Percentiles rank a stretch among this genome's conserved stretches.
Evolutionary conservation across 78 protist species (phyloP).

Genomic region (Tieghemostelium lacteum): DNA sequence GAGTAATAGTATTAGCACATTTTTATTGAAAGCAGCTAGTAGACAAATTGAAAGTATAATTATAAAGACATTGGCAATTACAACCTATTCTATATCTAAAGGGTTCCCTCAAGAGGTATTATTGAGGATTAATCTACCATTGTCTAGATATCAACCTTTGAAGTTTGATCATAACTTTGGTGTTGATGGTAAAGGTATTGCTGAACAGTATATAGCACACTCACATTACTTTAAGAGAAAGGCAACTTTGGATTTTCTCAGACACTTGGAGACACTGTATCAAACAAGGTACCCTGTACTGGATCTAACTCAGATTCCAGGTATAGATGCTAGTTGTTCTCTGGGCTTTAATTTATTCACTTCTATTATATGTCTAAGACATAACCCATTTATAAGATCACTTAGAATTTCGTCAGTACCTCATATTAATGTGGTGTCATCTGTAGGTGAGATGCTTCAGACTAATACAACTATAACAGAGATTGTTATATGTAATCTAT

Average conservation of each 20-base stretch:
- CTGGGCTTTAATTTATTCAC: conserved; percentile 62
- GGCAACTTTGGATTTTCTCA: conserved; percentile 51
- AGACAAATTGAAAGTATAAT: conserved; percentile 41
- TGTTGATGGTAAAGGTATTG: conserved; percentile 73
- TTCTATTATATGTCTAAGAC: conserved; percentile 29
- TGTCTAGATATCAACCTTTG: conserved; percentile 31
- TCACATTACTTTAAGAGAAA: conserved; percentile 62
- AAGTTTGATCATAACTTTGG: conserved; percentile 65
- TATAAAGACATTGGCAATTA: conserved; percentile 38
- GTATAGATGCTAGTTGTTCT: conserved; percentile 47
- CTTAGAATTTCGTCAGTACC: conserved; percentile 12
- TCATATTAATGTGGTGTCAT: conserved; percentile 56
- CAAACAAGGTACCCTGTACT: conserved; percentile 55
- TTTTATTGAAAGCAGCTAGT: conserved; percentile 35
- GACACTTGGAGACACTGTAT: conserved; percentile 71
- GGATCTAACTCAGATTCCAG: conserved; percentile 43
- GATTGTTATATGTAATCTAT: conserved; percentile 5
- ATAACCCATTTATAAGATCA: conserved; percentile 47
- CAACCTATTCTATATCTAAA: conserved; percentile 36
- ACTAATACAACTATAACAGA: conserved; percentile 55
- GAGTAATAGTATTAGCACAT: background rate
- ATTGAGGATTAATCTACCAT: conserved; percentile 20
- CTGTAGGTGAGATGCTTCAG: conserved; percentile 53
- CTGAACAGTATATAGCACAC: conserved; percentile 67
- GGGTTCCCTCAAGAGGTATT: conserved; percentile 22